Percentiles rank a stretch among this genome's conserved stretches.
Conservation (phyloP, 345 rosid species). For the Xanthoceras sorbifolium region DNA sequence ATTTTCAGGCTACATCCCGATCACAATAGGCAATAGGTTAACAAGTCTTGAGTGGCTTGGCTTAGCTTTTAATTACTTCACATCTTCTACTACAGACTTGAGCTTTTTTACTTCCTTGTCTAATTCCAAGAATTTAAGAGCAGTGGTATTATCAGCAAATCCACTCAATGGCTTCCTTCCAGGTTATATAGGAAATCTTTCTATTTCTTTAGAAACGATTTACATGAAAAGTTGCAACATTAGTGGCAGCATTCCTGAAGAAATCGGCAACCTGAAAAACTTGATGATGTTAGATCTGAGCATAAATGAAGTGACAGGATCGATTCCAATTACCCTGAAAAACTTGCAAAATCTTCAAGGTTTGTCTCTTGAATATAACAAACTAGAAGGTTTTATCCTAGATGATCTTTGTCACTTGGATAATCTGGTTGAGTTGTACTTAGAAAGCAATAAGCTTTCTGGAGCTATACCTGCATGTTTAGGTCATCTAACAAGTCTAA, state of each 20-base stretch:
- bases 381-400: slow-evolving; percentile 12
- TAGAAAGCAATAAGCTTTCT: slow-evolving; percentile 6
- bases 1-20: neutral
- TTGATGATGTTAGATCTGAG: neutral
- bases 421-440: neutral
- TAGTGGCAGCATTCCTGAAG: slow-evolving; percentile 3
- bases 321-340: neutral
- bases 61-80: slow-evolving; percentile 1
- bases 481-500: neutral
- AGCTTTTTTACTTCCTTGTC: slow-evolving; percentile 10
- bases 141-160: neutral
- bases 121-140: slow-evolving; percentile 11
- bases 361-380: neutral
- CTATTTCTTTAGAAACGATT: neutral
- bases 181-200: slow-evolving; percentile 12
- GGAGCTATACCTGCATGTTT: slow-evolving; percentile 24
- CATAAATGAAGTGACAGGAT: neutral
- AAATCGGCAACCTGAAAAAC: neutral
- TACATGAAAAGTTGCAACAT: neutral
- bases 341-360: slow-evolving; percentile 9
- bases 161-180: slow-evolving; percentile 1
- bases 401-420: slow-evolving; percentile 15
- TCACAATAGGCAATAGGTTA: slow-evolving; percentile 2
- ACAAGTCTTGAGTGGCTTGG: neutral
- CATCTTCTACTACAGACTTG: neutral